Base-by-base conservation (phyloP, 2,329 filamentous ascomycete species). In the Pseudogymnoascus sp. region DNA sequence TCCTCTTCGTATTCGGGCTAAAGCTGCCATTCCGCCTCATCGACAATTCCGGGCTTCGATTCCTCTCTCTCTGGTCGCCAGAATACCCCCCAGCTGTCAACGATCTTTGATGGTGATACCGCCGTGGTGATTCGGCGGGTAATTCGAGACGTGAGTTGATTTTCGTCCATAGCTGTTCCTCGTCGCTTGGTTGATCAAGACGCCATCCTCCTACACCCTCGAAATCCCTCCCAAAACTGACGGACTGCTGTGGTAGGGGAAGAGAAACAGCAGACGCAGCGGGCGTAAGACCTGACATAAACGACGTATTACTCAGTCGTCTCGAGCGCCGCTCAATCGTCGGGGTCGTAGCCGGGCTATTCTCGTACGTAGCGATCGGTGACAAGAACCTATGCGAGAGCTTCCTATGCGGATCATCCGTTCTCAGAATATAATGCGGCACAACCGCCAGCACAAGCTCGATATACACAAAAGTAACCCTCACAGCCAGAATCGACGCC, bases 161-260 rank as follows among this genome's bases (percentile, higher is more conserved):
- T 49, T 77, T 79, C 16, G 78, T 79, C 81, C 82, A 84, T 34
- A 77, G 68, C 3, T 68, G 72, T 36, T 76, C 75, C 12, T 75
- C 74, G 38, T 71, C 69, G 12, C 62, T 68, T 68, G 63, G 72
- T 67, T 75, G 72, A 68, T 68, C 75, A 1, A 84, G 66, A 59
- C 82, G 75, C 82, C 83, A 86, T 2, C 84, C 84, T 16, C 84
- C 84, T 1, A 86, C 72, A 6, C 84, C 84, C 67, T 86, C 84
- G 66, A 81, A 86, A 69, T 86, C 84, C 31, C 84, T 75, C 62
- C 81, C 79, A 3, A 81, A 73, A 0, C 82, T 82, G 36, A 82
- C 72, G 65, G 78, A 81, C 6, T 80, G 77, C 12, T 78, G 28
- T 3, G 49, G 49, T 14, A 46, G 28, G 4, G 49, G 62, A 25